Base-by-base conservation (phyloP, 2,329 filamentous ascomycete genomes). In the Sporothrix dimorphospora region DNA sequence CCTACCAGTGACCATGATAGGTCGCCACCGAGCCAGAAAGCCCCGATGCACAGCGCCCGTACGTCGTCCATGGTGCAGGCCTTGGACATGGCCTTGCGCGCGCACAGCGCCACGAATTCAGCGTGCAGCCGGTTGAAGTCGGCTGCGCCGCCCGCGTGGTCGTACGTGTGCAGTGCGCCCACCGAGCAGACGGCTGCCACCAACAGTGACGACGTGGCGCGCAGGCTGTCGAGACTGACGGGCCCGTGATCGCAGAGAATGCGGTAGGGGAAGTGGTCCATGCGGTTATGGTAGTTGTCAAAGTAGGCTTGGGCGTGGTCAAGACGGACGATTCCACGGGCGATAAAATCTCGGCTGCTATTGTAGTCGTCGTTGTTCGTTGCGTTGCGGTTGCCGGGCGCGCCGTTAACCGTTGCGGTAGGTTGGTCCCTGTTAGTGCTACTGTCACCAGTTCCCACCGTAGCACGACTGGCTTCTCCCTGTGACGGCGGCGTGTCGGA, bases 211-310 rank as follows among this genome's bases (percentile, higher is more conserved):
- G 71, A 72, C 4, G 42, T 57, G 3, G 34, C 45, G 2, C 71
- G 66, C 19, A 72, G 34, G 7, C 42, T n/a, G 14, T n/a, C 45
- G 6, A 72, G 47, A 6, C 49, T 65, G 65, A 67, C 55, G 4
- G 21, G 45, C 19, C 47, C 69, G 21, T 70, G 57, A 24, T 65
- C 55, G n/a, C 57, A 51, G 27, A 72, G 66, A 21, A 72, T 72
- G 9, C 57, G 38, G 21, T 72, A 70, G 24, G 59, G 67, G 14
- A 70, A 70, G 24, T 72, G 71, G 67, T 72, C 71, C 34, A 72
- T 68, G 16, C 67, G 53, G 45, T 66, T 45, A 19, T 57, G 55
- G 66, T 72, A 72, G 49, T 53, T 51, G 65, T 72, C 66, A 47
- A 72, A 72, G 30, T 69, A 61, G 2, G 27, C 40, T 21, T 69